Evolutionary conservation across 2,329 filamentous ascomycete species (phyloP), one percentile per base, ranked within the genome.

Genomic region (Tolypocladium inflatum): DNA sequence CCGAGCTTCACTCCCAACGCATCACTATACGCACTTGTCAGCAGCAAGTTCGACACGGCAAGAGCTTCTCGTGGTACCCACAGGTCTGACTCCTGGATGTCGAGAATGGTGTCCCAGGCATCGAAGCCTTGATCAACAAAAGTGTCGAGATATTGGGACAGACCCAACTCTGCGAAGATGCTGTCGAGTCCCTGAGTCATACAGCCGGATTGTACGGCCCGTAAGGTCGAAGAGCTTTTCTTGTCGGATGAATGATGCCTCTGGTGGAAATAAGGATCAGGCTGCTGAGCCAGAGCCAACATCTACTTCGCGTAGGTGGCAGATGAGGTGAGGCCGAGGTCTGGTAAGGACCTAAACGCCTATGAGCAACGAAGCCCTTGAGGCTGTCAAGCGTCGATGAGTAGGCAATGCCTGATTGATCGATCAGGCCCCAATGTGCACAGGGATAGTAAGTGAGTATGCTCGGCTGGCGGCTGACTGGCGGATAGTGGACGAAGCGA

Each of bases 61-160:
- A 6, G 19, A 11, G n/a, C 39, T 33, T 5, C 39, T 15, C n/a
- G 48, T 15, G 52, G 15, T 68, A 74, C 85, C 70, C 73, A 91
- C 87, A 94, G 78, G 67, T 94, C 90, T 30, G 88, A 89, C 72
- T 93, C 90, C 60, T 89, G 91, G 57, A 94, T 91, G 68, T 93
- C 89, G 55, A 91, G 78, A 57, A 93, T 86, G 1, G 87, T 91
- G 39, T 91, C 88, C 90, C 90, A 93, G 13, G 86, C 85, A 71
- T 94, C 90, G 70, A 94, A 94, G 3, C 90, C 90, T 72, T 93
- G 89, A 56, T 89, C 84, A 50, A 90, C 70, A 65, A 94, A 89
- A 58, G 78, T 74, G 63, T 86, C 80, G 60, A 89, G 81, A 74
- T 94, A 93, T 73, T 91, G 88, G 74, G 83, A 78, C 71, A 94